Evolutionary conservation across 805 yeast genomes (phyloP), one percentile per base, ranked within the genome.

Genomic region (Debaryomyces castellii): DNA sequence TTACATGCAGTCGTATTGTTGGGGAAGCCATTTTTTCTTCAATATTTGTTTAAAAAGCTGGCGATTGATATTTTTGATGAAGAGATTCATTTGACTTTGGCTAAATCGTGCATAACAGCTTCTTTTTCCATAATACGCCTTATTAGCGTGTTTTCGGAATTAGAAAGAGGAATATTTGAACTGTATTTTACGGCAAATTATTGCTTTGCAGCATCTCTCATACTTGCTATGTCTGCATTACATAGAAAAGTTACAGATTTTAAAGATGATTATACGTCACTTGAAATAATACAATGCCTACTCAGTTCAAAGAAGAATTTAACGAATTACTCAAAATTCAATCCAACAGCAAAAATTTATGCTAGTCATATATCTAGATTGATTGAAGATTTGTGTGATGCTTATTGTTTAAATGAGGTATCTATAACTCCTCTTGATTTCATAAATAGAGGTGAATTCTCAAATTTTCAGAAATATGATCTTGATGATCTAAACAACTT

Each of bases 1-100:
- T 52, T 73, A 14, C 62, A 62, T 47, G 69, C 68, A 0, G 60
- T 71, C 11, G 55, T 68, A 33, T 47, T 73, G 24, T 54, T 74
- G 14, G 58, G 74, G 32, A 58, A 74, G 16, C 77, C 79, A 5
- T 73, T 72, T 44, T 71, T 69, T 54, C 64, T 70, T 50, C 69
- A 62, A 47, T 34, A 35, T 11, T 20, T 35, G 24, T 20, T 4
- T 8, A 5, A 17, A n/a, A 35, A 35, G 6, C 24, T 20, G 14
- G 24, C 18, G 16, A 20, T 21, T n/a, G 38, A 35, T 20, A 20
- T 40, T 11, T 21, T 37, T 11, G 24, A 43, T 12, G 36, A 44
- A 40, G 44, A 41, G n/a, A 39, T 48, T 20, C 20, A 42, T 8
- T 37, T 43, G 17, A 47, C 48, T 22, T 51, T 53, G 35, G 43